phyloP scores from a whole-genome alignment of 2,329 filamentous ascomycete species.

The Harringtonia lauricola region DNA sequence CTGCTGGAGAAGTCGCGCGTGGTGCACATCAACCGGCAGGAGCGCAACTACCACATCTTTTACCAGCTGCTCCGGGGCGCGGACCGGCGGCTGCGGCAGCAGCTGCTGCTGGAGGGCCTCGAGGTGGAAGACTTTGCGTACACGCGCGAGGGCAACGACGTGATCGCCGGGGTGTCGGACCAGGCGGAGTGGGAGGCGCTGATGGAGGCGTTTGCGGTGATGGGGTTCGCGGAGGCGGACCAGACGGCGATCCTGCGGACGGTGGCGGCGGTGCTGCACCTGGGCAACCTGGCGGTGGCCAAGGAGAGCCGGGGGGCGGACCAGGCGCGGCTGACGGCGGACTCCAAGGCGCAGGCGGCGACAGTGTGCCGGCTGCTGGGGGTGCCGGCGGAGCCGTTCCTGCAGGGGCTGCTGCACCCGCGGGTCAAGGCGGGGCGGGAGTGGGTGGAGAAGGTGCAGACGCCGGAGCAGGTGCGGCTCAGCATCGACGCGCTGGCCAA shows the following conservation, averaged over 20 bases:
- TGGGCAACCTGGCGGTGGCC: slow-evolving; percentile 82
- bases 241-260: slow-evolving; percentile 76
- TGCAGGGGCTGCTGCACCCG: slow-evolving; percentile 81
- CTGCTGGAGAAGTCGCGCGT: slow-evolving; percentile 96
- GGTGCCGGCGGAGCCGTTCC: slow-evolving; percentile 72
- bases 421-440: slow-evolving; percentile 91
- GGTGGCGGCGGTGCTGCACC: slow-evolving; percentile 80
- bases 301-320: slow-evolving; percentile 88
- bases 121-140: slow-evolving; percentile 85
- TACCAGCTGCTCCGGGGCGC: slow-evolving; percentile 90
- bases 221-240: slow-evolving; percentile 83
- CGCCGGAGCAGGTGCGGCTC: slow-evolving; percentile 87
- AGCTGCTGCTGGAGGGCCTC: slow-evolving; percentile 64
- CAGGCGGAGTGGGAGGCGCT: slow-evolving; percentile 79
- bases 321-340: slow-evolving; percentile 71
- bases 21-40: slow-evolving; percentile 73
- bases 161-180: slow-evolving; percentile 83
- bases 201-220: slow-evolving; percentile 86
- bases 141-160: slow-evolving; percentile 82
- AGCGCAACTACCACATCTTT: slow-evolving; percentile 95
- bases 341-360: slow-evolving; percentile 63
- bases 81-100: slow-evolving; percentile 58
- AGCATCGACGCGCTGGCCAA: slow-evolving; percentile 87
- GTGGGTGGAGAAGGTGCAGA: slow-evolving; percentile 98
- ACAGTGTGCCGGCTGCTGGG: slow-evolving; percentile 77